phyloP scores from a whole-genome alignment of 306 rosid species.

The Dryas alaskensis region DNA sequence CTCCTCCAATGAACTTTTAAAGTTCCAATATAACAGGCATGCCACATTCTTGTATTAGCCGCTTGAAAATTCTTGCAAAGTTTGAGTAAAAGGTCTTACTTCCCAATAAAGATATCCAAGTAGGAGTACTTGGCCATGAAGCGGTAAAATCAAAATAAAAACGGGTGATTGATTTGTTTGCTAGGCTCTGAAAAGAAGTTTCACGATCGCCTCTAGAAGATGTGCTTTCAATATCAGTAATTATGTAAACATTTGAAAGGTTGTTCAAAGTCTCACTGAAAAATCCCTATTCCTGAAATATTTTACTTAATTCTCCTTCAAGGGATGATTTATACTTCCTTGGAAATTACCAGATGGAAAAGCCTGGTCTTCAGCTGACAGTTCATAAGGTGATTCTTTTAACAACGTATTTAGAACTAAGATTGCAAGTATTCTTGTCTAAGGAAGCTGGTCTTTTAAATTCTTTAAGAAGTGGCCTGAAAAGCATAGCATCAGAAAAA shows the following conservation, averaged over 20 bases:
- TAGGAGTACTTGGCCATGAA: slow-evolving; percentile 99
- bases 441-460: slow-evolving; percentile 94
- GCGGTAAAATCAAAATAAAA: slow-evolving; percentile 93
- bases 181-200: slow-evolving; percentile 87
- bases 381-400: slow-evolving; percentile 93
- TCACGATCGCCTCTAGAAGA: slow-evolving; percentile 77
- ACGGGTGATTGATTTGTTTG: slow-evolving; percentile 90
- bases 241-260: slow-evolving; percentile 93
- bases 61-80: slow-evolving; percentile 93
- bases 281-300: slow-evolving; percentile 93
- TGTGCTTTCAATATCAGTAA: slow-evolving; percentile 65
- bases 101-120: slow-evolving; percentile 85
- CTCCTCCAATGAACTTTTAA: slow-evolving; percentile 74
- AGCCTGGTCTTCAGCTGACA: slow-evolving; percentile 51
- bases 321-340: slow-evolving; percentile 69
- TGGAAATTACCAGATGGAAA: slow-evolving; percentile 37
- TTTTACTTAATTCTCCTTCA: slow-evolving; percentile 75
- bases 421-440: slow-evolving; percentile 96
- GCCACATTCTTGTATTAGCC: slow-evolving; percentile 95
- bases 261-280: slow-evolving; percentile 82
- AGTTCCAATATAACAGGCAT: slow-evolving; percentile 65
- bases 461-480: slow-evolving; percentile 91
- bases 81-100: slow-evolving; percentile 81
- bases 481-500: slow-evolving; percentile 20
- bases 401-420: slow-evolving; percentile 81